A percentile compares a stretch with the other conserved stretches of the same genome.
Evolutionary conservation across 2,329 filamentous ascomycete species (phyloP).

Genomic region (Myriosclerotinia curreyana): DNA sequence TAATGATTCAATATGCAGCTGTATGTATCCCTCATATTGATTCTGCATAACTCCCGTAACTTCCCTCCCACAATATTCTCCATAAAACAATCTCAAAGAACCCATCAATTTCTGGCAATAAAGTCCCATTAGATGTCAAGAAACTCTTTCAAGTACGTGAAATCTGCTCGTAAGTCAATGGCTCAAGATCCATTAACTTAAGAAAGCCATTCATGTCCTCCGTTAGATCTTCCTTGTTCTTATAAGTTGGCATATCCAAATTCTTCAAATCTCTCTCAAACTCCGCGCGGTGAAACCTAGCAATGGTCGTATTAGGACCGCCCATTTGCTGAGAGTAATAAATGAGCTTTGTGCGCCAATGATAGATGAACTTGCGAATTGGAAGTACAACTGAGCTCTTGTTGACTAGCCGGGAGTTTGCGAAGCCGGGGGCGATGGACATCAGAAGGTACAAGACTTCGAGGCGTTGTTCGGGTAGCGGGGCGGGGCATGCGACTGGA

Average conservation of each 20-base stretch:
- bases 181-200: neutral
- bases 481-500: neutral
- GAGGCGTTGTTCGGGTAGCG: neutral
- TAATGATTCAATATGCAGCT: neutral
- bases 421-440: neutral
- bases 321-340: neutral
- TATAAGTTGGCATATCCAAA: neutral
- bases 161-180: neutral
- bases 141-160: neutral
- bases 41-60: too few relatives aligned
- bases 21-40: neutral
- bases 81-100: neutral
- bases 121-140: neutral
- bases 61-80: neutral
- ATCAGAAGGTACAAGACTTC: neutral
- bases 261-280: neutral
- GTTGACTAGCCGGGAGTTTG: too few relatives aligned
- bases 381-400: neutral
- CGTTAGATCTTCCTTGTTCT: neutral
- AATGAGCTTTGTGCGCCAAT: neutral
- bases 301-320: neutral
- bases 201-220: neutral
- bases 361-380: neutral
- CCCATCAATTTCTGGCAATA: neutral
- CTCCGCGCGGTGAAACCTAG: neutral